phyloP scores from a whole-genome alignment of 768 basidiomycete genomes.

The Leccinum truebloodii region DNA sequence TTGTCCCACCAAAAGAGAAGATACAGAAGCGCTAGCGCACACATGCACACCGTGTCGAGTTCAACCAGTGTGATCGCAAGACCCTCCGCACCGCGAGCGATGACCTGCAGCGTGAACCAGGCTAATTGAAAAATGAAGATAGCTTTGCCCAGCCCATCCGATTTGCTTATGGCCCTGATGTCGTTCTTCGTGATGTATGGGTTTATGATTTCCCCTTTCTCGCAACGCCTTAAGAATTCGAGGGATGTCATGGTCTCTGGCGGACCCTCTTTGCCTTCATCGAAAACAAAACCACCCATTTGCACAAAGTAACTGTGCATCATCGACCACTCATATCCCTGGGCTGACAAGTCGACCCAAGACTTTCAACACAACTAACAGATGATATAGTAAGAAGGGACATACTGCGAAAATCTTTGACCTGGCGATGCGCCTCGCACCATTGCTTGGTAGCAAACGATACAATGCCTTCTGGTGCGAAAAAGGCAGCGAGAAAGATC shows the following conservation, averaged over 20 bases:
- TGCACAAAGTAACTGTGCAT: background rate
- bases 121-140: background rate
- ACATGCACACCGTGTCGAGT: constrained; percentile 1
- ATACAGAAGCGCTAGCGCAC: background rate
- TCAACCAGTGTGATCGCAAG: background rate
- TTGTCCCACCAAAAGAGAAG: background rate
- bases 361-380: background rate
- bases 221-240: background rate
- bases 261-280: background rate
- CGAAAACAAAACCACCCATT: background rate
- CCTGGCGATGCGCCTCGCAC: background rate
- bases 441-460: background rate
- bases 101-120: background rate
- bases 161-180: background rate
- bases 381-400: background rate
- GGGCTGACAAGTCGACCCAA: background rate
- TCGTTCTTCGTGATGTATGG: background rate
- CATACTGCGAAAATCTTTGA: background rate
- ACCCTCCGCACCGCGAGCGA: background rate
- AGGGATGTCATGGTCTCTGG: background rate
- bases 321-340: background rate
- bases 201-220: background rate
- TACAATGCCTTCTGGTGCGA: background rate
- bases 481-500: background rate
- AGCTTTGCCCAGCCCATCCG: background rate